Percentiles rank a stretch among this genome's conserved stretches.
These are phyloP conservation scores for Candida pini DNA, from an alignment of 805 yeast species.

Conservation along the genomic window DNA sequence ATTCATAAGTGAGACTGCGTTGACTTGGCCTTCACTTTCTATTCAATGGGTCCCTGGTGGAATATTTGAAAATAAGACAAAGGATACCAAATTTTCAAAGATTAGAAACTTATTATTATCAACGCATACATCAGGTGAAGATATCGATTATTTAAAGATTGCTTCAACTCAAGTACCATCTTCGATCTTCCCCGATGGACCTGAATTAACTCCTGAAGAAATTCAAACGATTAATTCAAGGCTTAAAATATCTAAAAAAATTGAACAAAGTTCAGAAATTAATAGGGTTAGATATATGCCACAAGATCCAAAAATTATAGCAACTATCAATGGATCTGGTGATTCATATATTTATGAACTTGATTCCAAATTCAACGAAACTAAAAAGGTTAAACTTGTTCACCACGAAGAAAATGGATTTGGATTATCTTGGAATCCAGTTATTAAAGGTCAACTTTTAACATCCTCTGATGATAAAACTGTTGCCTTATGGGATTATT, in stretches of 20 bases:
- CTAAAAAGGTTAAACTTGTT: constrained; percentile 28
- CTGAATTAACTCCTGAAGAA: constrained; percentile 22
- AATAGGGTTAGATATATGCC: constrained; percentile 72
- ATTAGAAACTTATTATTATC: constrained; percentile 54
- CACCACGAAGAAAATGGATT: constrained; percentile 68
- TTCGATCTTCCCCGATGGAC: constrained; percentile 24
- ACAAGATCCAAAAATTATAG: constrained; percentile 46
- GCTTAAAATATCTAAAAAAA: constrained; percentile 56
- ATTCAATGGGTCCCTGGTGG: constrained; percentile 66
- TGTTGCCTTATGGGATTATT: constrained; percentile 56
- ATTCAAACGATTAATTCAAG: constrained; percentile 41
- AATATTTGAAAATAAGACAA: constrained; percentile 19
- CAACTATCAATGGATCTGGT: constrained; percentile 68
- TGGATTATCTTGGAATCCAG: constrained; percentile 64
- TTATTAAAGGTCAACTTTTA: constrained; percentile 41
- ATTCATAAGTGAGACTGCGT: constrained; percentile 72
- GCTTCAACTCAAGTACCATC: constrained; percentile 57
- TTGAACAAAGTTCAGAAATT: constrained; percentile 57
- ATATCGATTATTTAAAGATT: constrained; percentile 57
- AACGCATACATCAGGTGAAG: constrained; percentile 71
- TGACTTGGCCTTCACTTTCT: constrained; percentile 79
- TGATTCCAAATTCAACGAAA: constrained; percentile 14
- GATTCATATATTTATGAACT: constrained; percentile 48
- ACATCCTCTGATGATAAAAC: constrained; percentile 65
- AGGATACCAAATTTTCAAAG: constrained; percentile 25